Base-by-base conservation (phyloP, 2,329 filamentous ascomycete species). In the Salinomyces thailandicus region DNA sequence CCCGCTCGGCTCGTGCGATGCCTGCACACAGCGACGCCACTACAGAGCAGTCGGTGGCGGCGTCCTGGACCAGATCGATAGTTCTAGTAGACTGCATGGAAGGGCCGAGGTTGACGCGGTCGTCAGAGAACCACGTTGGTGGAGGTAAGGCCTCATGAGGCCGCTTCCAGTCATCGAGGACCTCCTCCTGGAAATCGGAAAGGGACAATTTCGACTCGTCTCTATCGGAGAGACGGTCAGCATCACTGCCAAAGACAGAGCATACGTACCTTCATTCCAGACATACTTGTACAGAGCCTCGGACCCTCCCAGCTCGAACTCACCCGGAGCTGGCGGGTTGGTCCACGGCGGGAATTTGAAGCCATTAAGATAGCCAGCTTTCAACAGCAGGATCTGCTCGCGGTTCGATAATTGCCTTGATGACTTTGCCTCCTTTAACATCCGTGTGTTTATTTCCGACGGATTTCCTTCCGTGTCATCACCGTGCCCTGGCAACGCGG, bases 41-140 rank as follows among this genome's bases (percentile, higher is more conserved):
- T 3, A 98, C 89, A 1, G 91, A 96, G 56, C 91, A 98, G 58
- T 98, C 91, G 1, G 89, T 93, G 4, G 89, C 87, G 41, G 93
- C 78, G 60, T 98, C 91, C 60, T 98, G 91, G 2, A 95, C 86
- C 5, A 98, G 72, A 59, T 98, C 89, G 43, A 83, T 77, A 11
- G 73, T 69, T 6, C 68, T 62, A 5, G 62, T 61, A 12, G 71
- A 66, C 31, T 63, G 60, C 76, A 84, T 83, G 8, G 73, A 62
- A 11, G 68, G 69, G 3, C 58, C 59, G 3, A 57, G 45, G 9
- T 53, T 46, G 18, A 40, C 42, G 19, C 53, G 49, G 19, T 52
- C 47, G 4, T 46, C 46, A 1, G 54, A 48, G 15, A 57, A 55
- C 54, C 60, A 60, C 2, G 57, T 53, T 15, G 65, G 62, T 3